Conservation (phyloP, 192 early-diverging fungal genomes). For the Backusella liffmaniae region DNA sequence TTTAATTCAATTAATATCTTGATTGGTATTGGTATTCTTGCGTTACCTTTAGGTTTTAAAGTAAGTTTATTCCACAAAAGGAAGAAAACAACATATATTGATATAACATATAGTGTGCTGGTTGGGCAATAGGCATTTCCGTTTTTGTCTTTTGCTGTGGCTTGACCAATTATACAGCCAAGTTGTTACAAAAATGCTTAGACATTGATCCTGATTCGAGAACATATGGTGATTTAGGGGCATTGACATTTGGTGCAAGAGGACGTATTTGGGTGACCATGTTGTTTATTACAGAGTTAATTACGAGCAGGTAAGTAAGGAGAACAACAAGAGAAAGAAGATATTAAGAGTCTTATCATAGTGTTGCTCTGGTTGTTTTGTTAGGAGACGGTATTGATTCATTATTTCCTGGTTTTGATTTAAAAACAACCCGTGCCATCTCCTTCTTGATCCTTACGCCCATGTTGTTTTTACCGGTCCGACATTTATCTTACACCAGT, state of each 20-base stretch:
- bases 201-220: constrained; percentile 32
- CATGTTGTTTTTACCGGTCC: constrained; percentile 49
- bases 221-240: constrained; percentile 50
- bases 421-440: constrained; percentile 42
- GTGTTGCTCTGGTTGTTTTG: constrained; percentile 42
- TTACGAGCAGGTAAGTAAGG: constrained; percentile 34
- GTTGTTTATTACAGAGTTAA: constrained; percentile 40
- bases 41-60: constrained; percentile 60
- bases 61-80: constrained; percentile 6
- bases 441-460: constrained; percentile 50
- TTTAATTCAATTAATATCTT: constrained; percentile 64
- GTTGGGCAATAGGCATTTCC: constrained; percentile 57
- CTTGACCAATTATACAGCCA: constrained; percentile 56
- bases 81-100: neutral
- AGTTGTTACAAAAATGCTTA: constrained; percentile 55
- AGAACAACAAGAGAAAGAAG: neutral
- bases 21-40: constrained; percentile 65
- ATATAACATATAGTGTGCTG: constrained; percentile 37
- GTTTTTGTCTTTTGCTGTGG: constrained; percentile 48
- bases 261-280: constrained; percentile 30
- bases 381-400: constrained; percentile 39
- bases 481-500: constrained; percentile 50
- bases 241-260: constrained; percentile 33
- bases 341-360: neutral
- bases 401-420: constrained; percentile 30